These are phyloP conservation scores for Moesziomyces globuligerus DNA, from an alignment of 1,284 basidiomycete species.

Conservation along the genomic window DNA sequence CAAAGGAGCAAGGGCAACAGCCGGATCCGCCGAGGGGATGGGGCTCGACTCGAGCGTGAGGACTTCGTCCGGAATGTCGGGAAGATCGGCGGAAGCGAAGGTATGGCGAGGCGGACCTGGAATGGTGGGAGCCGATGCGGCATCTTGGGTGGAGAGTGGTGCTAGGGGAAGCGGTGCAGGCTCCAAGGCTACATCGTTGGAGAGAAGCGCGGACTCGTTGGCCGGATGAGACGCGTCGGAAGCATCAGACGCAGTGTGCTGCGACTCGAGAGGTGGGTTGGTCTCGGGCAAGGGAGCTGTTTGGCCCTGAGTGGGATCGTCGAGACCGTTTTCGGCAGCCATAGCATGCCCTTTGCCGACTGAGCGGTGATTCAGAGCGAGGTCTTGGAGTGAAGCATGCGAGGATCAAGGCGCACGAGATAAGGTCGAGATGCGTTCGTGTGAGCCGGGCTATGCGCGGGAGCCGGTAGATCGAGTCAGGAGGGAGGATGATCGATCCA, in stretches of 20 bases:
- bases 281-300: constrained; percentile 5
- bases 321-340: constrained; percentile 21
- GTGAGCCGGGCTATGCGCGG: too few relatives aligned
- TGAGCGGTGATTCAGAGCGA: constrained; percentile 7
- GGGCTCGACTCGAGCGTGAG: constrained; percentile 20
- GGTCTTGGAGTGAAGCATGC: constrained; percentile 7
- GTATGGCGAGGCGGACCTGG: constrained; percentile 17
- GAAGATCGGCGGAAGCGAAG: constrained; percentile 20
- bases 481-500: too few relatives aligned
- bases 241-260: constrained; percentile 9
- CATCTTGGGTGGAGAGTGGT: constrained; percentile 7
- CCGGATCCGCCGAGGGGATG: not conserved
- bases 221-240: not conserved
- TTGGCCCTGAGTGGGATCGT: constrained; percentile 11
- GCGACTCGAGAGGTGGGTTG: constrained; percentile 7
- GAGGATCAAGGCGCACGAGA: constrained; percentile 1
- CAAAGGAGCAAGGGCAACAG: not conserved
- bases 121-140: constrained; percentile 5
- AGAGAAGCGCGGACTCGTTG: not conserved
- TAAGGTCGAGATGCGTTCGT: too few relatives aligned
- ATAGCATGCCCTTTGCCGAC: constrained; percentile 30
- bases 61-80: constrained; percentile 44
- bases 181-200: constrained; percentile 6
- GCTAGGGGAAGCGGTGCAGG: constrained; percentile 5
- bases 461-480: too few relatives aligned